Conservation (phyloP, 1,284 basidiomycete genomes). For the Ceratobasidium sp. region DNA sequence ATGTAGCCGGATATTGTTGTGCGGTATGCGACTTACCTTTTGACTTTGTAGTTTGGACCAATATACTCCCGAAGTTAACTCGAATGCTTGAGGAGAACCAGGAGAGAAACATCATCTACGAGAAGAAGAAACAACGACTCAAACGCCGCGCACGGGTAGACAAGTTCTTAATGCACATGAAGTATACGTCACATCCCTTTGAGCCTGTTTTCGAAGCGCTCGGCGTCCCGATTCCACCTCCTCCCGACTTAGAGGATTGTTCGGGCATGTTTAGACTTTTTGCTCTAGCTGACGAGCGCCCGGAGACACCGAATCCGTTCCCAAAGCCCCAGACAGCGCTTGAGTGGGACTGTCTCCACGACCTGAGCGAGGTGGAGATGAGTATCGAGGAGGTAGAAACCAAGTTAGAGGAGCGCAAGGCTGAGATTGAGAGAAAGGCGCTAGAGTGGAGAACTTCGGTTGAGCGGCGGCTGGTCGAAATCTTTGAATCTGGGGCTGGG, state of each 20-base stretch:
- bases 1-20: not conserved
- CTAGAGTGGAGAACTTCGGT: not conserved
- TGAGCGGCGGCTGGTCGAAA: constrained; percentile 2
- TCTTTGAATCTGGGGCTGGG: not conserved
- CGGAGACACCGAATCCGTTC: not conserved
- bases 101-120: not conserved
- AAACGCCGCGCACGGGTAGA: not conserved
- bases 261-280: not conserved
- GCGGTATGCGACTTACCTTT: not conserved
- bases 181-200: not conserved
- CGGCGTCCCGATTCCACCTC: not conserved
- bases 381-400: not conserved
- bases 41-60: not conserved
- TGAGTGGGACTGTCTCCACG: not conserved
- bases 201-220: not conserved
- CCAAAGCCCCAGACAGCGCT: not conserved
- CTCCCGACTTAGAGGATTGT: not conserved
- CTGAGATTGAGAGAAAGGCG: not conserved
- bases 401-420: not conserved
- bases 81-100: constrained; percentile 22
- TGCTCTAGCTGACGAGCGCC: not conserved
- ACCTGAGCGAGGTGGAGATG: not conserved
- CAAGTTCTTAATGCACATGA: not conserved
- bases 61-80: constrained; percentile 15
- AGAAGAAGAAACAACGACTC: not conserved